These are phyloP conservation scores for Kluyveromyces marxianus DNA, from an alignment of 1,139 yeast genomes.

Conservation along the genomic window DNA sequence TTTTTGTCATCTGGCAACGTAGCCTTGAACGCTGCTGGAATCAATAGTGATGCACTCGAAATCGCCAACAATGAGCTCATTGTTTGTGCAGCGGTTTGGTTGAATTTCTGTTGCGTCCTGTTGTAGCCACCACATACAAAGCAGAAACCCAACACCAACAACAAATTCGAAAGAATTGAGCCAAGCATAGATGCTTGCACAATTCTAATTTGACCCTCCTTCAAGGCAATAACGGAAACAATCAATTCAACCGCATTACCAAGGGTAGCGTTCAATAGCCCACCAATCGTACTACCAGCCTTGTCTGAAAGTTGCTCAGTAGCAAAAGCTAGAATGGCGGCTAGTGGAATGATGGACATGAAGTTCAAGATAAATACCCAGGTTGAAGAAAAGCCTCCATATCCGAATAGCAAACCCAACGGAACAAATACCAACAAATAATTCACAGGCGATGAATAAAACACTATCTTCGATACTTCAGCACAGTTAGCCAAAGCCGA, in stretches of 20 bases:
- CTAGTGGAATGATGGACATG: constrained; percentile 86
- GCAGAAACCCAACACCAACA: constrained; percentile 91
- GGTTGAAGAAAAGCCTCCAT: constrained; percentile 40
- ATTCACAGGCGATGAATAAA: constrained; percentile 69
- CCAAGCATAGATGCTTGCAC: constrained; percentile 98
- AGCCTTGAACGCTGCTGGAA: constrained; percentile 96
- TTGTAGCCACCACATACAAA: constrained; percentile 89
- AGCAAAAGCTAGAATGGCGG: constrained; percentile 81
- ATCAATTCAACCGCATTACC: constrained; percentile 94
- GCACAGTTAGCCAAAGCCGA: constrained; percentile 8
- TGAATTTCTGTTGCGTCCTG: constrained; percentile 78
- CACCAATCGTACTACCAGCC: constrained; percentile 86
- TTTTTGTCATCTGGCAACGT: constrained; percentile 49
- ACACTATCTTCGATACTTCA: constrained; percentile 28
- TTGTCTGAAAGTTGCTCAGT: constrained; percentile 87
- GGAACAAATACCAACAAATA: constrained; percentile 77
- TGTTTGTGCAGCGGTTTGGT: constrained; percentile 95
- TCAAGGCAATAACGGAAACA: constrained; percentile 84
- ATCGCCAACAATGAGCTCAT: constrained; percentile 92
- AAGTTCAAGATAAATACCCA: constrained; percentile 70
- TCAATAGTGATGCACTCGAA: constrained; percentile 77
- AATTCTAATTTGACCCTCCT: constrained; percentile 78
- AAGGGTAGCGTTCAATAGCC: constrained; percentile 87
- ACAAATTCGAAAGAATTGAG: constrained; percentile 75
- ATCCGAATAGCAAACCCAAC: constrained; percentile 70